These are phyloP conservation scores for Globisporangium perplexum DNA, from an alignment of 352 stramenopile genomes.

Conservation along the genomic window DNA sequence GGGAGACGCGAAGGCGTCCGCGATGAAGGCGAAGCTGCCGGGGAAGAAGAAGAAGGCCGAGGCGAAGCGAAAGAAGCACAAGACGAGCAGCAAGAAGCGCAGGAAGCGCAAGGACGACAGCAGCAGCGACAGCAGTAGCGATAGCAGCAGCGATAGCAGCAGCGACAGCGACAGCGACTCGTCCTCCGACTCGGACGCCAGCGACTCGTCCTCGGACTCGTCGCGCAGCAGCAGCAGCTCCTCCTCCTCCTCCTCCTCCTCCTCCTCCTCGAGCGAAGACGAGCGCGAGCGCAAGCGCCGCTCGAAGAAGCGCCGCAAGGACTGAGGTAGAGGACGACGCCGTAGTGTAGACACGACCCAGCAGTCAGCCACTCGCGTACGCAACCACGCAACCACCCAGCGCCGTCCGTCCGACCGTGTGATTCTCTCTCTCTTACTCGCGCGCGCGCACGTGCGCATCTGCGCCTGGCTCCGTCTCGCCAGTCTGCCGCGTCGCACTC, in stretches of 20 bases:
- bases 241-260: slow-evolving; percentile 22
- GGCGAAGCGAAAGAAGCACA: slow-evolving; percentile 17
- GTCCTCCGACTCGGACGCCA: slow-evolving; percentile 9
- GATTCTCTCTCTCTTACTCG: background rate
- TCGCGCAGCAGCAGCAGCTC: too few relatives aligned
- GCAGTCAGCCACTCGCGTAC: background rate
- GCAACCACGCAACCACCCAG: background rate
- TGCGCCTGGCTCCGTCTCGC: background rate
- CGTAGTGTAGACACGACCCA: background rate
- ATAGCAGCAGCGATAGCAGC: slow-evolving; percentile 24
- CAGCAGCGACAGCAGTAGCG: slow-evolving; percentile 24
- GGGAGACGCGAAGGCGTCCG: slow-evolving; percentile 12
- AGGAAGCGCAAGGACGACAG: slow-evolving; percentile 18
- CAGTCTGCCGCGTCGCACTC: background rate
- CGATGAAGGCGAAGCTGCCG: slow-evolving; percentile 10
- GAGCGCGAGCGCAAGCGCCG: slow-evolving; percentile 14
- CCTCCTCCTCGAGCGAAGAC: slow-evolving; percentile 13
- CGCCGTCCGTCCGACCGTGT: background rate
- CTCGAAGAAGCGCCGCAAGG: slow-evolving; percentile 34
- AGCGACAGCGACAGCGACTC: slow-evolving; percentile 13
- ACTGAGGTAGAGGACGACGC: slow-evolving; percentile 15
- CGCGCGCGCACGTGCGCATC: too few relatives aligned
- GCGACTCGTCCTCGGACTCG: slow-evolving; percentile 7
- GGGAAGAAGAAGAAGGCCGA: slow-evolving; percentile 13
- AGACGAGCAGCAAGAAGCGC: slow-evolving; percentile 14